Evolutionary conservation across 371 early-diverging fungal genomes (phyloP).

Genomic region (Mortierella sp.): DNA sequence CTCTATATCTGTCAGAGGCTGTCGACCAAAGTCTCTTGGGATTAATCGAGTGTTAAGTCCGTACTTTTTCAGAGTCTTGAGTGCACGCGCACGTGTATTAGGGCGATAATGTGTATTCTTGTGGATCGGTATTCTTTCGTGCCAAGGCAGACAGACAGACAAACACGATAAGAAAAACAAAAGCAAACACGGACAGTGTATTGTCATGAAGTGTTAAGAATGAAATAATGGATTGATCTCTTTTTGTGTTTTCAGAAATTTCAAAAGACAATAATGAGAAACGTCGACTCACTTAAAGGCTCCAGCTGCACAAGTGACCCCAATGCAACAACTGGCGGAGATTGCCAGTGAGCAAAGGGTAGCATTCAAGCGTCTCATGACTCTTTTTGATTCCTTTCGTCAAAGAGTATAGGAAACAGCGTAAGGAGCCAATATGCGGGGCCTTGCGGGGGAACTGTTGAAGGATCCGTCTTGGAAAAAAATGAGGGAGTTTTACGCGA

Average conservation of each 20-base stretch:
- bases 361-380: neutral
- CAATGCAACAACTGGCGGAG: conserved; percentile 1
- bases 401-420: neutral
- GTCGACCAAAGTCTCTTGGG: conserved; percentile 33
- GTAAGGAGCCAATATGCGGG: too few species aligned
- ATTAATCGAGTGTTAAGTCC: conserved; percentile 34
- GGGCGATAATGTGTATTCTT: conserved; percentile 30
- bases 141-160: neutral
- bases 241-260: too few species aligned
- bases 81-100: conserved; percentile 35
- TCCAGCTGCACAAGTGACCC: conserved; percentile 4
- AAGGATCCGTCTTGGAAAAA: neutral
- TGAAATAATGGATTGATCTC: too few species aligned
- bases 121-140: conserved; percentile 32
- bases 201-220: too few species aligned
- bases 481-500: too few species aligned
- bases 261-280: too few species aligned
- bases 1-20: conserved; percentile 37
- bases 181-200: too few species aligned
- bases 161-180: neutral
- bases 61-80: conserved; percentile 38
- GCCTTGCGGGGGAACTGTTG: neutral
- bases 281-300: conserved; percentile 9
- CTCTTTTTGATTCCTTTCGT: too few species aligned
- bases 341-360: neutral